A percentile compares a stretch with the other conserved stretches of the same genome.
Evolutionary conservation across 192 early-diverging fungal genomes (phyloP).

Genomic region (Coemansia sp.): DNA sequence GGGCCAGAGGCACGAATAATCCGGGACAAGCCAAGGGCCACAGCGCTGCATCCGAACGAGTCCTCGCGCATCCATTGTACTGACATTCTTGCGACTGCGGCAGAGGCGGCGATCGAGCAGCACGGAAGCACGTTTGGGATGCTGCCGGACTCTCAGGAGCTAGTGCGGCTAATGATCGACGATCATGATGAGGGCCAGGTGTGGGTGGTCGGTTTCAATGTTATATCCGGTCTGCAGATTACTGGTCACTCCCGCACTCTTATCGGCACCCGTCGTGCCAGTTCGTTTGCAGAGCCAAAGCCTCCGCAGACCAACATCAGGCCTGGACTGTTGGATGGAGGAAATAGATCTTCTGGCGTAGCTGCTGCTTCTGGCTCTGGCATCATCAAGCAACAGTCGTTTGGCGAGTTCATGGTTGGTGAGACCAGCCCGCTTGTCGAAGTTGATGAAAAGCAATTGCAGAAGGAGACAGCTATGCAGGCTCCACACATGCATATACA

Average conservation of each 20-base stretch:
- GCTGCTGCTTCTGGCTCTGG: constrained; percentile 17
- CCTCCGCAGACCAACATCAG: constrained; percentile 14
- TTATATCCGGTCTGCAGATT: constrained; percentile 46
- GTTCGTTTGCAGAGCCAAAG: constrained; percentile 27
- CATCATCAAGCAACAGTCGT: constrained; percentile 42
- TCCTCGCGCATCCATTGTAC: constrained; percentile 43
- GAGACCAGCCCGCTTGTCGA: constrained; percentile 20
- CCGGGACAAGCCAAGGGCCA: constrained; percentile 44
- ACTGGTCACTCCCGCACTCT: constrained; percentile 47
- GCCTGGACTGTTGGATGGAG: constrained; percentile 17
- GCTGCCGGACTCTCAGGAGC: constrained; percentile 47
- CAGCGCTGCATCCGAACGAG: constrained; percentile 31
- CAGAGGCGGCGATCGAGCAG: constrained; percentile 53
- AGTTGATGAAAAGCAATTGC: background rate
- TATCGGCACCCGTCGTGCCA: constrained; percentile 41
- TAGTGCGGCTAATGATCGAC: constrained; percentile 52
- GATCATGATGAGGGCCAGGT: constrained; percentile 49
- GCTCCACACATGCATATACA: background rate
- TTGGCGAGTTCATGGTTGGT: constrained; percentile 49
- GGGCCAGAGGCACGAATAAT: constrained; percentile 33
- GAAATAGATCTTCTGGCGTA: constrained; percentile 11
- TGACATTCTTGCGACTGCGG: constrained; percentile 51
- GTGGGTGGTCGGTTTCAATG: constrained; percentile 49
- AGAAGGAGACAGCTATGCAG: background rate
- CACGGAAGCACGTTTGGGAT: constrained; percentile 51